Evolutionary conservation across 345 rosid genomes (phyloP).

Genomic region (Boechera stricta): DNA sequence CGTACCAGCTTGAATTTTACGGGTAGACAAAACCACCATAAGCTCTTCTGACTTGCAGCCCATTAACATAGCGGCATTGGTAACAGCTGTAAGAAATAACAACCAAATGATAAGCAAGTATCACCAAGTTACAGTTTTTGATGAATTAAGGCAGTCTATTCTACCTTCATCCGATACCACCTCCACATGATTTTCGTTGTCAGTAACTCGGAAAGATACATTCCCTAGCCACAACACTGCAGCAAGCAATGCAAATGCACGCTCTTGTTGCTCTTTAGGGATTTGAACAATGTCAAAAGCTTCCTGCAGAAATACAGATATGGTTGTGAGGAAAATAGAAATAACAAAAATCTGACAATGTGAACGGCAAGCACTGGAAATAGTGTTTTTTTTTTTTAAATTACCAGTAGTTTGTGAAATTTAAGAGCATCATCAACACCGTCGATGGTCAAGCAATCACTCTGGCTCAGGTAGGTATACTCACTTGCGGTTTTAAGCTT

Average conservation of each 20-base stretch:
- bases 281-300: constrained; percentile 78
- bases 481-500: constrained; percentile 78
- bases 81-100: constrained; percentile 63
- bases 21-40: constrained; percentile 68
- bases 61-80: constrained; percentile 72
- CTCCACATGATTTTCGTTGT: constrained; percentile 85
- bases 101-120: constrained; percentile 34
- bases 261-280: constrained; percentile 75
- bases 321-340: constrained; percentile 2
- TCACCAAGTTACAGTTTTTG: constrained; percentile 6
- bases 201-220: constrained; percentile 71
- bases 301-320: constrained; percentile 54
- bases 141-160: constrained; percentile 15
- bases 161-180: constrained; percentile 84
- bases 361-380: not conserved
- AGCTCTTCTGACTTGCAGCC: constrained; percentile 68
- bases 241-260: constrained; percentile 80
- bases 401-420: constrained; percentile 78
- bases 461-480: constrained; percentile 87
- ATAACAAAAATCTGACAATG: not conserved
- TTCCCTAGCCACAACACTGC: constrained; percentile 93
- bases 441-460: constrained; percentile 74
- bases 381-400: not conserved
- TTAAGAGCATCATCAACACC: constrained; percentile 78
- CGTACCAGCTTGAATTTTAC: constrained; percentile 72